These are phyloP conservation scores for Crataegus laevigata DNA, from an alignment of 306 rosid genomes.

Conservation along the genomic window DNA sequence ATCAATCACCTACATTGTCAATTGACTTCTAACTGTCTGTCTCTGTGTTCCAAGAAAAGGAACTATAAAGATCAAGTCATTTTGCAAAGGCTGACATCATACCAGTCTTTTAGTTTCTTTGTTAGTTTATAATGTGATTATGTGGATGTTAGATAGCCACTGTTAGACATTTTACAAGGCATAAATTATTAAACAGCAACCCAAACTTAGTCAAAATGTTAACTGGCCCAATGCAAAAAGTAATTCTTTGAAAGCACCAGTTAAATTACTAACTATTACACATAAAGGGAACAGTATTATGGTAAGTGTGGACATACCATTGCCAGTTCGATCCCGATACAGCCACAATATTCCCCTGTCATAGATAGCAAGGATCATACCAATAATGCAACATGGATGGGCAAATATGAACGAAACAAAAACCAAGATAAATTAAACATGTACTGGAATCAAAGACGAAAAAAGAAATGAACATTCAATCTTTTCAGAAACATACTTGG, in stretches of 20 bases:
- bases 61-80: not conserved
- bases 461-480: not conserved
- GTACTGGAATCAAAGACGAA: not conserved
- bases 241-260: not conserved
- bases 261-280: not conserved
- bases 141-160: not conserved
- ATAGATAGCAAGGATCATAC: constrained; percentile 11
- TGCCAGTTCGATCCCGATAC: constrained; percentile 74
- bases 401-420: not conserved
- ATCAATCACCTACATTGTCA: not conserved
- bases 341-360: constrained; percentile 69
- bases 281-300: not conserved
- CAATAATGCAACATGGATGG: not conserved
- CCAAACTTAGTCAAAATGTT: not conserved
- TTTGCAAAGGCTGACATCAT: not conserved
- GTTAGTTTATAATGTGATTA: not conserved
- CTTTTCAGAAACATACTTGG: constrained; percentile 48
- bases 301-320: constrained; percentile 47
- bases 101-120: not conserved
- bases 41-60: not conserved
- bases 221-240: not conserved
- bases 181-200: not conserved
- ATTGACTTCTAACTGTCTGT: not conserved
- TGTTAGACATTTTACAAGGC: not conserved
- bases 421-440: not conserved